phyloP scores from a whole-genome alignment of 1,284 basidiomycete species.

The Tausonia pullulans region DNA sequence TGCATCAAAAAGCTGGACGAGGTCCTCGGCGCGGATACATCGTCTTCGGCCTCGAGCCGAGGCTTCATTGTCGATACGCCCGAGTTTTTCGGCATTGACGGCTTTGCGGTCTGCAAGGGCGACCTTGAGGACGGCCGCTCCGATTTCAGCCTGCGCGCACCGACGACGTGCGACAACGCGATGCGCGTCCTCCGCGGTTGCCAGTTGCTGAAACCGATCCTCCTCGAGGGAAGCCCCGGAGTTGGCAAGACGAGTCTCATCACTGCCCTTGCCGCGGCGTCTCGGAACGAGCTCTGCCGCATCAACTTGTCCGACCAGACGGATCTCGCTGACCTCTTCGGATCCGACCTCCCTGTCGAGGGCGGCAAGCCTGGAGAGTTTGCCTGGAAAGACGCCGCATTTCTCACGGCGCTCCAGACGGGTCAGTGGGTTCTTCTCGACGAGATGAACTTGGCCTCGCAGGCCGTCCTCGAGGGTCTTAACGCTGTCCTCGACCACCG shows the following conservation, averaged over 20 bases:
- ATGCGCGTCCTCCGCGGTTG: slow-evolving; percentile 83
- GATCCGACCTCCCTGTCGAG: slow-evolving; percentile 91
- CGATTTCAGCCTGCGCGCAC: slow-evolving; percentile 72
- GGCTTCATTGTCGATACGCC: slow-evolving; percentile 19
- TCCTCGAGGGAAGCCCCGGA: slow-evolving; percentile 94
- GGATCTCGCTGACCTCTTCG: slow-evolving; percentile 91
- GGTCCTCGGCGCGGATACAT: not conserved
- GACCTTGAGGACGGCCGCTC: slow-evolving; percentile 28
- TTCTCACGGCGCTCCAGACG: slow-evolving; percentile 80
- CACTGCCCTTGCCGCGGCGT: slow-evolving; percentile 68
- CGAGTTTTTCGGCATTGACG: slow-evolving; percentile 51
- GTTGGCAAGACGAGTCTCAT: slow-evolving; percentile 98
- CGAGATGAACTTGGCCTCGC: slow-evolving; percentile 97
- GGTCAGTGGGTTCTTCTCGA: slow-evolving; percentile 96
- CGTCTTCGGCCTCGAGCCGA: not conserved
- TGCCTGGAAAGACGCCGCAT: slow-evolving; percentile 94
- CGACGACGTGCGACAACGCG: slow-evolving; percentile 79
- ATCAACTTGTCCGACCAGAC: slow-evolving; percentile 99
- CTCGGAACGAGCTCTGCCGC: slow-evolving; percentile 73
- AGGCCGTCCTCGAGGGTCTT: slow-evolving; percentile 90
- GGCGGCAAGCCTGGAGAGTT: slow-evolving; percentile 87
- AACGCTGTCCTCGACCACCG: slow-evolving; percentile 96
- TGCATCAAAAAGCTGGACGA: slow-evolving; percentile 26
- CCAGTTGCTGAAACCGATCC: slow-evolving; percentile 80
- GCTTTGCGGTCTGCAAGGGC: slow-evolving; percentile 62